Evolutionary conservation across 75 land plant species (phyloP).

Genomic region (Larix kaempferi): DNA sequence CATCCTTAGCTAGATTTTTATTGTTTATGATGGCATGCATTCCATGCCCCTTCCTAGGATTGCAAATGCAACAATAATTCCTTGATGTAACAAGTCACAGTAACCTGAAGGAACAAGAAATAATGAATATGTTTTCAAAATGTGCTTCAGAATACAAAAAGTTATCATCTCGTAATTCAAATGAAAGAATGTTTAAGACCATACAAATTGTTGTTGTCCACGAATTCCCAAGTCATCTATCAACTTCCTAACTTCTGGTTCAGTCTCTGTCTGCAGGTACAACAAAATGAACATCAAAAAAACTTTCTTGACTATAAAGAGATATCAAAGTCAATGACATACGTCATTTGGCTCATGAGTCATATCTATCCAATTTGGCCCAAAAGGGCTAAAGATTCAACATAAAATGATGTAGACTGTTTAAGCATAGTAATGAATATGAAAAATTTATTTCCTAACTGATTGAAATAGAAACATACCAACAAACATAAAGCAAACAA

Average conservation of each 20-base stretch:
- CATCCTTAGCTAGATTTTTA: no score
- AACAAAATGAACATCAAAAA: conserved; percentile 11
- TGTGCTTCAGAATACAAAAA: not conserved
- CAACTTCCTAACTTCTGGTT: conserved; percentile 57
- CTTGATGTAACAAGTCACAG: not conserved
- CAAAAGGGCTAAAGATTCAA: not conserved
- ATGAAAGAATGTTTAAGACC: conserved; percentile 5
- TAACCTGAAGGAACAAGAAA: not conserved
- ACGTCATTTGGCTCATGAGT: not conserved
- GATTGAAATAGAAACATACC: not conserved
- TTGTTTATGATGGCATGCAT: not conserved
- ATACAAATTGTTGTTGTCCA: conserved; percentile 84
- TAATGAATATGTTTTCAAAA: not conserved
- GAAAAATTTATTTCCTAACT: not conserved
- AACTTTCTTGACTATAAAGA: not conserved
- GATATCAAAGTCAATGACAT: not conserved
- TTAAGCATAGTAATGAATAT: not conserved
- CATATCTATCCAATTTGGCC: not conserved
- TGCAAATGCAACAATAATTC: no score
- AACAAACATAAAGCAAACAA: not conserved
- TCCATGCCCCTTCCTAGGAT: not conserved
- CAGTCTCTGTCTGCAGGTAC: conserved; percentile 75
- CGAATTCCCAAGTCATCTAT: conserved; percentile 73
- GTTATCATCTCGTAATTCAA: not conserved
- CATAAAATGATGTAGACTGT: not conserved